A percentile compares a stretch with the other conserved stretches of the same genome.
These are phyloP conservation scores for Trametes pubescens DNA, from an alignment of 1,284 basidiomycete genomes.

Conservation along the genomic window DNA sequence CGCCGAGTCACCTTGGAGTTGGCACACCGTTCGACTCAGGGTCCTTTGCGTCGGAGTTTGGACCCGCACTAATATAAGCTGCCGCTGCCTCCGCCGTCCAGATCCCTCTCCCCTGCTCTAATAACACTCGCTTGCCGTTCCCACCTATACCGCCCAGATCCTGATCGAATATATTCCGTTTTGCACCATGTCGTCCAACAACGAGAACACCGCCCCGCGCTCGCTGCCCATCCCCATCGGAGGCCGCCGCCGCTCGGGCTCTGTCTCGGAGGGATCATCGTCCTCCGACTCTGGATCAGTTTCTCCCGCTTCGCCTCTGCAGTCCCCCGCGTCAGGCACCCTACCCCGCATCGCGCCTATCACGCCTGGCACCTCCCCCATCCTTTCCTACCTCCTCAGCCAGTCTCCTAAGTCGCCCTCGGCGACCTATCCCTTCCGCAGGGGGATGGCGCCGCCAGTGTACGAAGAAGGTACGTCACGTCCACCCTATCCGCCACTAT, in stretches of 20 bases:
- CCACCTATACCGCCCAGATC: not conserved
- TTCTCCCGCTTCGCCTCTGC: conserved; percentile 55
- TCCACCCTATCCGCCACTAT: conserved; percentile 5
- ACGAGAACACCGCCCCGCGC: conserved; percentile 45
- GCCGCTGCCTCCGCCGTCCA: conserved; percentile 3
- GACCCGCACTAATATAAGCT: conserved; percentile 25
- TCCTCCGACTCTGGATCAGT: conserved; percentile 50
- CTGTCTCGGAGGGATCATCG: conserved; percentile 58
- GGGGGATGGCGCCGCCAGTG: conserved; percentile 54
- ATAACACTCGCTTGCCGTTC: conserved; percentile 5
- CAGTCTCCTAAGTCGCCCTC: conserved; percentile 60
- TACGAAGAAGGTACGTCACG: conserved; percentile 68
- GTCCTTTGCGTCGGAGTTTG: conserved; percentile 33
- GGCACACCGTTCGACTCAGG: conserved; percentile 21
- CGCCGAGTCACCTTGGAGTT: conserved; percentile 25
- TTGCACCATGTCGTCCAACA: conserved; percentile 35
- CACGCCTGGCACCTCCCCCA: conserved; percentile 69
- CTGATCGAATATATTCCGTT: conserved; percentile 13
- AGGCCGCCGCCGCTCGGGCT: conserved; percentile 54
- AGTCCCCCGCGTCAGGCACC: conserved; percentile 53
- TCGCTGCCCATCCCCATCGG: conserved; percentile 74
- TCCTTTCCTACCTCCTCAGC: conserved; percentile 71
- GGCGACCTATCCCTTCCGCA: conserved; percentile 65
- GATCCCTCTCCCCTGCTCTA: conserved; percentile 17
- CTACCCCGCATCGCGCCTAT: conserved; percentile 56